Base-by-base conservation (phyloP, 2,329 filamentous ascomycete species). In the Aureobasidium mangrovei region DNA sequence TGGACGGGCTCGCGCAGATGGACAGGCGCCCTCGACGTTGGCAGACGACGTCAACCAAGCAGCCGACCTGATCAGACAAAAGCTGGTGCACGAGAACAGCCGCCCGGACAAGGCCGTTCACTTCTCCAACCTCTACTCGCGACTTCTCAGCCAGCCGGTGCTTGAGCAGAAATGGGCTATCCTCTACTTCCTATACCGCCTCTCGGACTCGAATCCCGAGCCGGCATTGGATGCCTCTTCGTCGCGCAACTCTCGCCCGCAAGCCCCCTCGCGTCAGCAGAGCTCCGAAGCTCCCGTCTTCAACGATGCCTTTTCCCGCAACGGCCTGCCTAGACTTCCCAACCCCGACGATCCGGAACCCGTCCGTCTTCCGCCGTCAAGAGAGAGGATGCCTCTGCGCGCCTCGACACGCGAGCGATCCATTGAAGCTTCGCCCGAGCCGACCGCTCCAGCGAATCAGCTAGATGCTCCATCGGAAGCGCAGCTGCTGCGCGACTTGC, bases 91-190 rank as follows among this genome's bases (percentile, higher is more conserved):
- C 62, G 85, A 84, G 61, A 88, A 89, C 64, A 81, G 81, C 43
- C 86, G 80, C 59, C 86, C 77, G 26, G 82, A 81, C 63, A 81
- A 91, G 69, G 89, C 91, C 3, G 77, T 91, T 24, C 81, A 85
- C 58, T 95, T 96, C 70, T 86, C 89, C 27, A 94, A 95, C 65
- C 79, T 98, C 29, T 95, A 96, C 71, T 89, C 88, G 33, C 81
- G 89, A 55, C 79, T 98, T 18, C 77, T 96, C 28, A 87, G 88
- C n/a, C 83, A 96, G 60, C 91, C 91, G 0, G 91, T 97, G 4
- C 78, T 98, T 42, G 86, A 88, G 64, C 87, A 95, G 70, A 98
- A 98, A 78, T 97, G 91, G 90, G 89, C 87, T 3, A 96, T 98
- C 60, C 77, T 98, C 24, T 94, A 94, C 67, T 82, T 98, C 40